Evolutionary conservation across 805 yeast genomes (phyloP), one percentile per base, ranked within the genome.

Genomic region (Suhomyces faveliae): DNA sequence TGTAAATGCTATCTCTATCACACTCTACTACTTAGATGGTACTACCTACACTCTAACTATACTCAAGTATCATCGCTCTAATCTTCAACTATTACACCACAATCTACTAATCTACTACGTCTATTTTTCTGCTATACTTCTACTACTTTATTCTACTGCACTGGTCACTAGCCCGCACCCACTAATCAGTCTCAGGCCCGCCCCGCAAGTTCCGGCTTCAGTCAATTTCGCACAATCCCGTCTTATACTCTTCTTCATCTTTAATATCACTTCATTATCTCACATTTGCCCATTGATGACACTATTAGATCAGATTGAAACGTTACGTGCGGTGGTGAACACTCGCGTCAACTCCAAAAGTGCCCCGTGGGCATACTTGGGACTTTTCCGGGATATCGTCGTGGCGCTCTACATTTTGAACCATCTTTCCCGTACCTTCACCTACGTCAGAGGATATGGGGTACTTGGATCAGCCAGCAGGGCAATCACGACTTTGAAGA

Each of bases 361-460:
- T 6, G 19, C 19, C 9, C 21, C 37, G 37, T 33, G 37, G 37
- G 37, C 8, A 4, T 17, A 15, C 15, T 15, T 17, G 12, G 37
- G 37, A 7, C 13, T 33, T 5, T 15, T 33, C 37, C 37, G 37
- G 6, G 74, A 68, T 46, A 10, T 54, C 8, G 38, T 61, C 0
- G 55, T 67, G 21, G 42, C 53, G 1, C 51, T 49, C 35, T 42
- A 61, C 10, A 35, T 66, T 1, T 48, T 51, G 22, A 17, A 41
- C 8, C 42, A 54, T 38, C 3, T 60, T 3, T 41, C 43, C 2
- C 15, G 45, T 4, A 17, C 54, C 1, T 45, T 51, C 5, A 47
- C 54, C 1, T 20, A 38, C 19, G 43, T 70, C 2, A 39, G 42
- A n/a, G 60, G 59, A 2, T 42, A 55, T 24, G 67, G 67, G 4